A percentile compares a stretch with the other conserved stretches of the same genome.
Evolutionary conservation across 2,329 filamentous ascomycete species (phyloP).

Genomic region (Helminthosporium solani): DNA sequence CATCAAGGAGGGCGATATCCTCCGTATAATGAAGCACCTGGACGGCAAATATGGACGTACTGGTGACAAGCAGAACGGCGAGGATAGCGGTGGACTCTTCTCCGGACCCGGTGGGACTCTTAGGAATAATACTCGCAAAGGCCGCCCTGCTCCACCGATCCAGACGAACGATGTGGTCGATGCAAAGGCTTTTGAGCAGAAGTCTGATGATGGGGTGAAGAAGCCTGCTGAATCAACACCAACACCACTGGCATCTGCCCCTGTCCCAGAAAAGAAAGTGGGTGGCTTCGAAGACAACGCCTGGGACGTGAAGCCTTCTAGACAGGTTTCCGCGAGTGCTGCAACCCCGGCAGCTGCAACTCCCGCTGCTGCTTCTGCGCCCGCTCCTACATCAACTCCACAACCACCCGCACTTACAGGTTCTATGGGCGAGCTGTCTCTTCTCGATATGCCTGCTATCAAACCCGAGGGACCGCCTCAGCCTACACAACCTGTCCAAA

Average conservation of each 20-base stretch:
- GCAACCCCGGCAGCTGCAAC: constrained; percentile 45
- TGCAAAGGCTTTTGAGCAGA: constrained; percentile 76
- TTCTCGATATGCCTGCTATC: constrained; percentile 55
- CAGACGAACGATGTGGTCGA: constrained; percentile 85
- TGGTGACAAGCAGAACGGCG: constrained; percentile 58
- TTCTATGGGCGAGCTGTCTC: constrained; percentile 67
- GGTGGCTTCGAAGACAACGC: constrained; percentile 92
- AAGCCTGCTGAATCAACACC: constrained; percentile 50
- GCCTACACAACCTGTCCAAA: constrained; percentile 43
- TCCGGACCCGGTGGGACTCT: constrained; percentile 88
- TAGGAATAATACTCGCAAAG: constrained; percentile 92
- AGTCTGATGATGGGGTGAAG: constrained; percentile 48
- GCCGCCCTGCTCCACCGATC: constrained; percentile 81
- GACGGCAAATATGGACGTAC: constrained; percentile 77
- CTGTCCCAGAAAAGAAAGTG: constrained; percentile 51
- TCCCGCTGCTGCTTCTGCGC: constrained; percentile 44
- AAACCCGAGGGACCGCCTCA: constrained; percentile 44
- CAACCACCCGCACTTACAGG: constrained; percentile 54
- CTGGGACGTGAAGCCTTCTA: constrained; percentile 89
- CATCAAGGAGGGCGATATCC: constrained; percentile 93
- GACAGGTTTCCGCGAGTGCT: constrained; percentile 50
- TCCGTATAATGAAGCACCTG: constrained; percentile 88
- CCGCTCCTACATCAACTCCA: constrained; percentile 56
- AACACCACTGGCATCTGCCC: constrained; percentile 52
- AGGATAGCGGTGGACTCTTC: constrained; percentile 69